Conservation (phyloP, 495 filamentous ascomycete species). For the Ascobolus immersus region DNA sequence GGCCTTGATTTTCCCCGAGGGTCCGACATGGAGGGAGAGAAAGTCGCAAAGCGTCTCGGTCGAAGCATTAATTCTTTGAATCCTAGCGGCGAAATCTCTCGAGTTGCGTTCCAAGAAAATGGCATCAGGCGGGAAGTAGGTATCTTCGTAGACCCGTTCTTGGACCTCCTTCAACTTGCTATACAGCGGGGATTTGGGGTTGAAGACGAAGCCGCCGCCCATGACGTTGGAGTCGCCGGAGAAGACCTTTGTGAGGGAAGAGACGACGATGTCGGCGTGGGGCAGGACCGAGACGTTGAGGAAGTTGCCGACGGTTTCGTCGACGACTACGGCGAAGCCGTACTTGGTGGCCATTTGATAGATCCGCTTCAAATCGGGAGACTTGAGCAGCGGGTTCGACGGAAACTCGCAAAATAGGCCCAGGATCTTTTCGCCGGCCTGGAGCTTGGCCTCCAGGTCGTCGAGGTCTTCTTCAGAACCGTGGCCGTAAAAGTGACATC, state of each 20-base stretch:
- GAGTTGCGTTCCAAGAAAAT: conserved; percentile 92
- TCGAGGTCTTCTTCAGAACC: conserved; percentile 62
- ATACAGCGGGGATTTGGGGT: conserved; percentile 56
- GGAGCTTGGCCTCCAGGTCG: conserved; percentile 48
- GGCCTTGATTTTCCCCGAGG: conserved; percentile 32
- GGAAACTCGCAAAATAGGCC: conserved; percentile 87
- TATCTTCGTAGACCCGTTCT: conserved; percentile 49
- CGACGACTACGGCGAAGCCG: conserved; percentile 73
- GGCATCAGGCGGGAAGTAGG: conserved; percentile 76
- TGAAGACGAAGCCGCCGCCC: conserved; percentile 73
- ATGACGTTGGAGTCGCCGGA: conserved; percentile 95
- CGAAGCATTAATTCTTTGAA: conserved; percentile 63
- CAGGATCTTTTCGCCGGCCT: conserved; percentile 50
- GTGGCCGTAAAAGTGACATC: conserved; percentile 71
- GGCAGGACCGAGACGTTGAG: conserved; percentile 81
- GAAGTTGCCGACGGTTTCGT: conserved; percentile 92
- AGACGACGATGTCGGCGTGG: conserved; percentile 72
- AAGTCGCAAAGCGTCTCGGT: conserved; percentile 59
- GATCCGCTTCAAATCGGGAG: conserved; percentile 63
- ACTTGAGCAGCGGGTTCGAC: conserved; percentile 65
- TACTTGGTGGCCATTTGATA: conserved; percentile 52
- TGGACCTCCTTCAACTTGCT: conserved; percentile 34
- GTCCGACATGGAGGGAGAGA: conserved; percentile 16
- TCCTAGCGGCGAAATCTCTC: conserved; percentile 63
- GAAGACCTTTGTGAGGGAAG: conserved; percentile 88